Evolutionary conservation across 768 basidiomycete genomes (phyloP).

Genomic region (Flagelloscypha sp.): DNA sequence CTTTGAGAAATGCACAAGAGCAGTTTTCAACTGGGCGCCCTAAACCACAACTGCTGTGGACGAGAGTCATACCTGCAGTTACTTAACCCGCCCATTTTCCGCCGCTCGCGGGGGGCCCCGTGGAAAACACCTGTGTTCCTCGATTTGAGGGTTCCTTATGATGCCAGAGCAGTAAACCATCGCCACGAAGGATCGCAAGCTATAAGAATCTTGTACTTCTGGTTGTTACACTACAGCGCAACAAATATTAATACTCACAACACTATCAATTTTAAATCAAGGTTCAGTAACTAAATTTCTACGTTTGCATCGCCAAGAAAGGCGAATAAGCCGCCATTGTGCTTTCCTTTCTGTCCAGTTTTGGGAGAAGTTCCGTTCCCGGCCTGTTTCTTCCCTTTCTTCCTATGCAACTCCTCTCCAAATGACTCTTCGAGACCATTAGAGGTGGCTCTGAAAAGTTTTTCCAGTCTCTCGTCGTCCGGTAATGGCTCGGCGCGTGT

Average conservation of each 20-base stretch:
- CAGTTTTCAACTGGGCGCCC: no score
- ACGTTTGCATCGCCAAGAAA: slow-evolving; percentile 32
- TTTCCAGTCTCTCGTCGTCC: slow-evolving; percentile 18
- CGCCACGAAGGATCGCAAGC: no score
- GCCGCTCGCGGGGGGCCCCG: no score
- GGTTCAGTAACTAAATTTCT: slow-evolving; percentile 15
- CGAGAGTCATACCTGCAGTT: no score
- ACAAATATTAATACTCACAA: background rate
- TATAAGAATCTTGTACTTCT: no score
- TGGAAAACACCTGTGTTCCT: no score
- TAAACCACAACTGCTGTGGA: no score
- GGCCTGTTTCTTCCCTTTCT: slow-evolving; percentile 27
- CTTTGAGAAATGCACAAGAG: no score
- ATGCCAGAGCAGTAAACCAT: no score
- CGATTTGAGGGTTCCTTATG: no score
- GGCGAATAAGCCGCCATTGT: slow-evolving; percentile 27
- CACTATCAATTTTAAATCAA: slow-evolving; percentile 9
- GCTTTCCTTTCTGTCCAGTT: slow-evolving; percentile 17
- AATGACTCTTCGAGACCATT: slow-evolving; percentile 42
- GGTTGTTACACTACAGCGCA: no score
- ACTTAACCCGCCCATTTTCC: no score
- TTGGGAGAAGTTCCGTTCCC: slow-evolving; percentile 11
- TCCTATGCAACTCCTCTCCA: slow-evolving; percentile 38
- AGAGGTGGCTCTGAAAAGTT: slow-evolving; percentile 39
- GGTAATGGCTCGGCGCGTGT: slow-evolving; percentile 20